These are phyloP conservation scores for Zizania palustris DNA, from an alignment of 202 grass and related monocot species.

Conservation along the genomic window DNA sequence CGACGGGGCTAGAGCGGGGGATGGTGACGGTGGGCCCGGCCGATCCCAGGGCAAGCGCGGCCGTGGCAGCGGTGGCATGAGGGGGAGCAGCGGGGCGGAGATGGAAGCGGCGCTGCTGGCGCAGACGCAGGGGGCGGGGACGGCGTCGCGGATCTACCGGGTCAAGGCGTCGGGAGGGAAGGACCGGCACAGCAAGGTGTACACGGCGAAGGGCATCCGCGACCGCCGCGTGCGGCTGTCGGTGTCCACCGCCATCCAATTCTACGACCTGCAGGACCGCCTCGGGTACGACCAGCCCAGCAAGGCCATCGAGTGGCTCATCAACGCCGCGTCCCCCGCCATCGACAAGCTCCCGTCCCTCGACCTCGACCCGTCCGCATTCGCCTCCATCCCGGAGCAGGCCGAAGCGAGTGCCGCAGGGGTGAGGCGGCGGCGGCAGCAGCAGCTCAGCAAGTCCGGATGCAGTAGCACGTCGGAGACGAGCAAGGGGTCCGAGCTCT, in stretches of 20 bases:
- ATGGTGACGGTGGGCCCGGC: slow-evolving; percentile 14
- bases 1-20: slow-evolving; percentile 32
- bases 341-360: slow-evolving; percentile 80
- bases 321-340: slow-evolving; percentile 69
- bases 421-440: slow-evolving; percentile 23
- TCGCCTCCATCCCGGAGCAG: slow-evolving; percentile 27
- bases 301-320: slow-evolving; percentile 98
- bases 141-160: slow-evolving; percentile 86
- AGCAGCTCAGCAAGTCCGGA: slow-evolving; percentile 50
- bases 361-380: slow-evolving; percentile 47
- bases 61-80: slow-evolving; percentile 37
- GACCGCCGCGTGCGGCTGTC: slow-evolving; percentile 92
- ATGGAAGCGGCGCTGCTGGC: neutral
- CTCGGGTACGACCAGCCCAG: slow-evolving; percentile 94
- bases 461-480: slow-evolving; percentile 80
- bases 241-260: slow-evolving; percentile 92
- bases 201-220: slow-evolving; percentile 86
- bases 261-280: slow-evolving; percentile 98
- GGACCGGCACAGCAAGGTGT: slow-evolving; percentile 98
- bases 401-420: slow-evolving; percentile 22
- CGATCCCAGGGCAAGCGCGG: slow-evolving; percentile 17
- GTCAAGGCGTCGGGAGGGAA: slow-evolving; percentile 65
- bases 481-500: slow-evolving; percentile 79
- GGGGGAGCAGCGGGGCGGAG: slow-evolving; percentile 26
- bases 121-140: slow-evolving; percentile 37